Evolutionary conservation across 2,329 filamentous ascomycete genomes (phyloP).

Genomic region (Colletotrichum truncatum): DNA sequence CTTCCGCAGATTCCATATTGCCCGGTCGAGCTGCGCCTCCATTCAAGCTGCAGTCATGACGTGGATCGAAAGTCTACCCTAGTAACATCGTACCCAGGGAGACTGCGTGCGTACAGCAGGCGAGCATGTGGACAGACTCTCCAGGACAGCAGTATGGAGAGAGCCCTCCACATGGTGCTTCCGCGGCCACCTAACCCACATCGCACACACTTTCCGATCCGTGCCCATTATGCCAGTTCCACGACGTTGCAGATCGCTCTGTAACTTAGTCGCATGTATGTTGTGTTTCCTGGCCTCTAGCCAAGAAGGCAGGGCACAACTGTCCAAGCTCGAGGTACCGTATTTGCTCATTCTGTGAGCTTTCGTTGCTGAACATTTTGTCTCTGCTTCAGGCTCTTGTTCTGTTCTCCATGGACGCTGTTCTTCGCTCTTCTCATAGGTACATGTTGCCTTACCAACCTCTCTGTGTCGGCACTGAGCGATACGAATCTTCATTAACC

Average conservation of each 20-base stretch:
- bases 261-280: background rate
- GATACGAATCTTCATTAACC: background rate
- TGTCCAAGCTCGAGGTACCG: background rate
- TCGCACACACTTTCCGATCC: background rate
- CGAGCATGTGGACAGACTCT: background rate
- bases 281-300: background rate
- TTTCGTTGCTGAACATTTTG: background rate
- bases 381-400: background rate
- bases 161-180: background rate
- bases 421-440: background rate
- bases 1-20: slow-evolving; percentile 21
- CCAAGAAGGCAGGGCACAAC: background rate
- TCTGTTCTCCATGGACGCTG: background rate
- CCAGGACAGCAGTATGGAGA: background rate
- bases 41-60: slow-evolving; percentile 18
- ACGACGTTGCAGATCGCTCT: background rate
- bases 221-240: background rate
- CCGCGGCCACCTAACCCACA: background rate
- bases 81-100: too few species aligned
- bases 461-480: background rate
- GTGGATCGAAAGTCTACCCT: slow-evolving; percentile 9
- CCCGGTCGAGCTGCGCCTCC: slow-evolving; percentile 20
- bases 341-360: background rate
- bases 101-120: background rate
- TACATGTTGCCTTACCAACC: background rate